These are phyloP conservation scores for Solanum ahanhuiri DNA, from an alignment of 257 asterid genomes.

Conservation along the genomic window DNA sequence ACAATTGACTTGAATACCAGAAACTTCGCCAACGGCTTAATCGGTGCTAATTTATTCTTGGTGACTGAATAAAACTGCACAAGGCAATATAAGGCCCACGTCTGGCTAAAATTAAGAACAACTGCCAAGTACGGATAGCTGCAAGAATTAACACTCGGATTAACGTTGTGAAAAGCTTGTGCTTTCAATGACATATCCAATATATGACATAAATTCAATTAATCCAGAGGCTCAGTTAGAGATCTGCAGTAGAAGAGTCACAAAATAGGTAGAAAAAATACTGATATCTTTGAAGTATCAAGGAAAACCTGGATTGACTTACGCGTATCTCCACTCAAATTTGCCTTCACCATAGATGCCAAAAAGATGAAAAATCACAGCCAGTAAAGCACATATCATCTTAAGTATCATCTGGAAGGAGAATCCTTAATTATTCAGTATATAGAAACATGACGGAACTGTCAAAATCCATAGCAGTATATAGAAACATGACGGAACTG, in stretches of 20 bases:
- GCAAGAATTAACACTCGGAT: slow-evolving; percentile 32
- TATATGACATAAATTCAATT: background rate
- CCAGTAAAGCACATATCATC: slow-evolving; percentile 87
- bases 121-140: slow-evolving; percentile 93
- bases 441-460: background rate
- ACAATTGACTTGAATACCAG: slow-evolving; percentile 90
- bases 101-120: slow-evolving; percentile 92
- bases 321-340: slow-evolving; percentile 94
- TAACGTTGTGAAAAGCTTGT: background rate
- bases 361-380: slow-evolving; percentile 59
- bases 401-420: slow-evolving; percentile 75
- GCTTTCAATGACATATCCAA: background rate
- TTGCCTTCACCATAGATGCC: slow-evolving; percentile 96
- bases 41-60: slow-evolving; percentile 77
- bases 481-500: background rate
- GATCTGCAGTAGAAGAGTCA: background rate
- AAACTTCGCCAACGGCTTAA: slow-evolving; percentile 94
- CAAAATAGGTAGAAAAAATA: background rate
- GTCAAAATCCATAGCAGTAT: background rate
- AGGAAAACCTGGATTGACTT: slow-evolving; percentile 20
- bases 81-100: slow-evolving; percentile 96
- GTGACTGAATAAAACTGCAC: slow-evolving; percentile 94
- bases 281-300: background rate
- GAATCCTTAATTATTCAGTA: background rate
- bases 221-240: background rate